phyloP scores from a whole-genome alignment of 306 rosid species.

The Dalbergia oliveri region DNA sequence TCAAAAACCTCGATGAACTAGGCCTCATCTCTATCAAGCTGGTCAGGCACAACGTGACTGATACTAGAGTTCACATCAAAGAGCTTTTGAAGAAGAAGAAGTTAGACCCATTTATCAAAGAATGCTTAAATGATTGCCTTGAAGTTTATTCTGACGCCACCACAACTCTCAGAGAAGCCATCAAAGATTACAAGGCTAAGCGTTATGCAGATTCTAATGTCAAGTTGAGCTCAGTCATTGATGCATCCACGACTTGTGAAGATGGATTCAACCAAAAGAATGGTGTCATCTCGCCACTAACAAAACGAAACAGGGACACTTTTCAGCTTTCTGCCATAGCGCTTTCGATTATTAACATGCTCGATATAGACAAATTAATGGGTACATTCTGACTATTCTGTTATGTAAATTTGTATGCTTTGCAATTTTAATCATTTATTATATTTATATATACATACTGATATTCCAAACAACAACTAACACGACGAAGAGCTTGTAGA shows the following conservation, averaged over 20 bases:
- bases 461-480: no score
- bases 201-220: conserved; percentile 60
- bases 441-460: no score
- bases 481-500: no score
- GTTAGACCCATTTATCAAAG: conserved; percentile 38
- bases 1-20: conserved; percentile 52
- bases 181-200: conserved; percentile 53
- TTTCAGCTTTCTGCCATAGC: conserved; percentile 72
- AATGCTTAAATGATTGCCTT: conserved; percentile 67
- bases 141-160: conserved; percentile 61
- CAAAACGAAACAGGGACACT: conserved; percentile 57
- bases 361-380: background rate
- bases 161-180: conserved; percentile 52
- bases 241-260: conserved; percentile 73
- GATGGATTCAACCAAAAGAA: conserved; percentile 69
- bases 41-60: conserved; percentile 54
- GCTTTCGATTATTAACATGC: conserved; percentile 68
- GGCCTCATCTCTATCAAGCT: conserved; percentile 65
- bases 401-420: background rate
- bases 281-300: conserved; percentile 60
- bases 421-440: no score
- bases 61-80: conserved; percentile 52
- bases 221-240: conserved; percentile 59
- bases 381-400: conserved; percentile 18
- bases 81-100: conserved; percentile 50